Evolutionary conservation across 164 flowering plant species (phyloP).

Genomic region (Stephania yunnanensis): DNA sequence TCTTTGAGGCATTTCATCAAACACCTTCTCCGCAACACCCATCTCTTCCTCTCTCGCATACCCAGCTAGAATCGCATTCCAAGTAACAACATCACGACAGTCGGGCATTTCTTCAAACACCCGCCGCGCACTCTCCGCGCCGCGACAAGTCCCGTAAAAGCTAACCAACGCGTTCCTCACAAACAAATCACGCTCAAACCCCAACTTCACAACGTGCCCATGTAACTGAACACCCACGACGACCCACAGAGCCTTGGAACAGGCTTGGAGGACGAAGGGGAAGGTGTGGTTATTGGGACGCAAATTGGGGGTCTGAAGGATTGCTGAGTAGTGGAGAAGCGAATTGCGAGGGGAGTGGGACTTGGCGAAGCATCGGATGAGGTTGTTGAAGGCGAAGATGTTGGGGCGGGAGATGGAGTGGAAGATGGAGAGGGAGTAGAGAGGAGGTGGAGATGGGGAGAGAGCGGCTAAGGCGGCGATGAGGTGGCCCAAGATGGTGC

Average conservation of each 20-base stretch:
- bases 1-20: slow-evolving; percentile 41
- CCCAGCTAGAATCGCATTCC: slow-evolving; percentile 42
- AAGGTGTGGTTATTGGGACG: slow-evolving; percentile 38
- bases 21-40: slow-evolving; percentile 27
- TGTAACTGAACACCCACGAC: slow-evolving; percentile 39
- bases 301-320: not conserved
- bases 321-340: slow-evolving; percentile 17
- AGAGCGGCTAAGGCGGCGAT: slow-evolving; percentile 25
- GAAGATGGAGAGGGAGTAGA: slow-evolving; percentile 23
- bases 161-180: slow-evolving; percentile 40
- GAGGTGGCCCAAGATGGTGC: slow-evolving; percentile 25
- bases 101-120: slow-evolving; percentile 35
- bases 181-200: slow-evolving; percentile 31
- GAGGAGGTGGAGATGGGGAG: slow-evolving; percentile 19
- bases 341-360: slow-evolving; percentile 19
- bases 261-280: slow-evolving; percentile 46
- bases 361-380: slow-evolving; percentile 23
- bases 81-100: slow-evolving; percentile 40
- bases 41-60: slow-evolving; percentile 32
- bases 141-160: slow-evolving; percentile 30
- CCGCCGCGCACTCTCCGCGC: slow-evolving; percentile 18
- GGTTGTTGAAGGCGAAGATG: slow-evolving; percentile 33
- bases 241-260: slow-evolving; percentile 26
- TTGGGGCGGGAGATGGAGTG: slow-evolving; percentile 15
- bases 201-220: slow-evolving; percentile 28